Evolutionary conservation across 2,329 filamentous ascomycete genomes (phyloP).

Genomic region (Fusarium globosum): DNA sequence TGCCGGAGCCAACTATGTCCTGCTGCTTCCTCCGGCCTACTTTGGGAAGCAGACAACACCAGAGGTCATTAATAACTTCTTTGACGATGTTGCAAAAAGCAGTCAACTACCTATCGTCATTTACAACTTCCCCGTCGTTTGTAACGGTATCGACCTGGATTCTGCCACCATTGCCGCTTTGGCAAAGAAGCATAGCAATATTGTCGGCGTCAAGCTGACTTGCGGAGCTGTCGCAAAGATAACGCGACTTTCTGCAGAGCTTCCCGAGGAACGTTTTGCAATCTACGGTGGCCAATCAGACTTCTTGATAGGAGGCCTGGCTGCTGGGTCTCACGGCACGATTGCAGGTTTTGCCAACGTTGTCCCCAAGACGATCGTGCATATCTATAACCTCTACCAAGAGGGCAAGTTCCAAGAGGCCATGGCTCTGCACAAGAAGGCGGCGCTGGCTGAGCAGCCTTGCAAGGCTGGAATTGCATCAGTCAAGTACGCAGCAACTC

Average conservation of each 20-base stretch:
- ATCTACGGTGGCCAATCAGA: constrained; percentile 79
- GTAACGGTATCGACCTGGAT: constrained; percentile 75
- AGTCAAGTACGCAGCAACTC: constrained; percentile 73
- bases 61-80: constrained; percentile 70
- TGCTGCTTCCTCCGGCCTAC: constrained; percentile 72
- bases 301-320: constrained; percentile 72
- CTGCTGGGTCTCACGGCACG: constrained; percentile 67
- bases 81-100: constrained; percentile 63
- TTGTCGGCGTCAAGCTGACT: constrained; percentile 77
- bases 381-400: constrained; percentile 70
- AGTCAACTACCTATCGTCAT: constrained; percentile 68
- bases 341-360: constrained; percentile 74
- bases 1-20: constrained; percentile 69
- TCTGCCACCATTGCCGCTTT: constrained; percentile 64
- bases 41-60: constrained; percentile 71
- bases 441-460: constrained; percentile 72
- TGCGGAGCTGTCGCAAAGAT: constrained; percentile 80
- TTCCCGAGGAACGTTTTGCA: constrained; percentile 68
- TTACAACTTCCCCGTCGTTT: constrained; percentile 77
- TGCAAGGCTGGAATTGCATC: constrained; percentile 74
- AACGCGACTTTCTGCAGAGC: constrained; percentile 64
- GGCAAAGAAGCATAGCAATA: constrained; percentile 57
- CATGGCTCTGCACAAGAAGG: constrained; percentile 68
- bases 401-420: constrained; percentile 69
- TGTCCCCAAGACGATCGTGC: constrained; percentile 66